Evolutionary conservation across 164 flowering plant genomes (phyloP).

Genomic region (Tinospora cordifolia): DNA sequence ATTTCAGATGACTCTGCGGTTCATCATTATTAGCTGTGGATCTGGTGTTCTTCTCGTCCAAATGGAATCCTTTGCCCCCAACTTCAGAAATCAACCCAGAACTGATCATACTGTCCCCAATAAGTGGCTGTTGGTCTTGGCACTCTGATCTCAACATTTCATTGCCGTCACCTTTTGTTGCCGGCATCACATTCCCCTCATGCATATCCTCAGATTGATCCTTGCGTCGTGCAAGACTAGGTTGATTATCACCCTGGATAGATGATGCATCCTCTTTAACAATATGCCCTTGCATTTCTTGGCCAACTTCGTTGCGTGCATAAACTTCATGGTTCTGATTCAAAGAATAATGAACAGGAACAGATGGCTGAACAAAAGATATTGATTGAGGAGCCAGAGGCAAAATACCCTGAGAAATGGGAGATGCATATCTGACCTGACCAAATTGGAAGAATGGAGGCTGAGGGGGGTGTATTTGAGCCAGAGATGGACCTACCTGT

Average conservation of each 20-base stretch:
- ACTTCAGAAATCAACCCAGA: constrained; percentile 19
- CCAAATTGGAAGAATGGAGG: constrained; percentile 93
- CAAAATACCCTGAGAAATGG: constrained; percentile 68
- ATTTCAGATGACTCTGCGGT: constrained; percentile 26
- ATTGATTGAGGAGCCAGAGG: constrained; percentile 62
- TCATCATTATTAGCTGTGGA: constrained; percentile 22
- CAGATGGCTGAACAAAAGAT: constrained; percentile 56
- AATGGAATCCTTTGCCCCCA: constrained; percentile 25
- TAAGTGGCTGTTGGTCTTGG: constrained; percentile 15
- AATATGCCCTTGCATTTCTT: constrained; percentile 19
- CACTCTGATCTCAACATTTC: constrained; percentile 16
- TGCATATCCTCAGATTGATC: constrained; percentile 24
- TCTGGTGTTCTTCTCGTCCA: constrained; percentile 21
- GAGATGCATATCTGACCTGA: constrained; percentile 69
- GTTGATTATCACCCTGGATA: constrained; percentile 25
- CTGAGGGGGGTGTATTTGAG: constrained; percentile 63
- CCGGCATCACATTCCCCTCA: constrained; percentile 21
- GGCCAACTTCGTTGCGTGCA: constrained; percentile 28
- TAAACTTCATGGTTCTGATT: constrained; percentile 38
- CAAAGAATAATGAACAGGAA: constrained; percentile 36
- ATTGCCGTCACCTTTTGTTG: constrained; percentile 18
- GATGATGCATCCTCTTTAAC: constrained; percentile 24
- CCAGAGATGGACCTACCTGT: constrained; percentile 58
- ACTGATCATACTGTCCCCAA: constrained; percentile 19
- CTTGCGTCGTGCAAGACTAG: constrained; percentile 21